These are phyloP conservation scores for Ustilago vetiveriae DNA, from an alignment of 1,284 basidiomycete genomes.

Conservation along the genomic window DNA sequence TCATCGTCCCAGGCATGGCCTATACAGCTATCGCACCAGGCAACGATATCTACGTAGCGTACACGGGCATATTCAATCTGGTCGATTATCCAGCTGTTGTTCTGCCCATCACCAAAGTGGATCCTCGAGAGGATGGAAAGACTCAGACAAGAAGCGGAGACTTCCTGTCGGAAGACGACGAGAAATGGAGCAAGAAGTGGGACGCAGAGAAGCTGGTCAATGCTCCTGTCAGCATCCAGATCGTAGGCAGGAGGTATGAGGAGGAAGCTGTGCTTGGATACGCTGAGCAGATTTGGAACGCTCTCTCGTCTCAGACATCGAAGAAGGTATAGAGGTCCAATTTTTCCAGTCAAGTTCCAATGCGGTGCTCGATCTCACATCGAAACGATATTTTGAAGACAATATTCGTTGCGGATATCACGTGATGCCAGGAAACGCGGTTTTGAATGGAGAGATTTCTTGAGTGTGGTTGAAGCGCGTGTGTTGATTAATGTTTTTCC, in stretches of 20 bases:
- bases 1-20: conserved; percentile 73
- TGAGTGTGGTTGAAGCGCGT: conserved; percentile 6
- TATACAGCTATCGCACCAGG: conserved; percentile 72
- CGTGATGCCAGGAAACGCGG: conserved; percentile 12
- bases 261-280: conserved; percentile 76
- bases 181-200: conserved; percentile 52
- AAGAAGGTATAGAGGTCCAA: neutral
- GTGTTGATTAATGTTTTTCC: conserved; percentile 18
- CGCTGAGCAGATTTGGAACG: conserved; percentile 39
- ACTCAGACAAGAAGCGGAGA: conserved; percentile 67
- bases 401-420: too few relatives aligned
- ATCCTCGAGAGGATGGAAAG: conserved; percentile 72
- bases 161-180: conserved; percentile 51
- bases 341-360: neutral
- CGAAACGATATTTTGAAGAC: neutral
- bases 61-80: conserved; percentile 71
- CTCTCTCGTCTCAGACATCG: conserved; percentile 12
- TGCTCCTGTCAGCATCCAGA: conserved; percentile 77
- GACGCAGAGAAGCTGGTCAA: conserved; percentile 70
- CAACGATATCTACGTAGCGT: conserved; percentile 68
- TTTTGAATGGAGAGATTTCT: neutral
- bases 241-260: conserved; percentile 77
- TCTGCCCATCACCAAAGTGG: conserved; percentile 70
- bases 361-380: conserved; percentile 6
- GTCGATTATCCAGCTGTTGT: conserved; percentile 76